Base-by-base conservation (phyloP, 768 basidiomycete genomes). In the Sarcodon sp. region DNA sequence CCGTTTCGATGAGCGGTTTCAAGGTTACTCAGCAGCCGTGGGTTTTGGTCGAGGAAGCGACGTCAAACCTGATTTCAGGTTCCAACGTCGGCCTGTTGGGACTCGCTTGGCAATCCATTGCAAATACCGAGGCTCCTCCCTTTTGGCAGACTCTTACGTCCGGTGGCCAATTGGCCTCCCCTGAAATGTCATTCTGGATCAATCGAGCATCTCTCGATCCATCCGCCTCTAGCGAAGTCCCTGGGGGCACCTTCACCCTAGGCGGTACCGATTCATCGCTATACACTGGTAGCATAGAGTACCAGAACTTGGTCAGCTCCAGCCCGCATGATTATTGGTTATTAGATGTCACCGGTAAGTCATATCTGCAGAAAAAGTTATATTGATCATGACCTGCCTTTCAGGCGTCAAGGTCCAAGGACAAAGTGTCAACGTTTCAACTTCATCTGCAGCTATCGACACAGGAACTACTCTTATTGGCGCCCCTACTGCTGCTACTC, bases 401-500 rank as follows among this genome's bases (percentile, higher is more conserved):
- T 1, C 10, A 87, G 85, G 57, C 21, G 49, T 88, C 4, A 81
- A 75, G 1, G 75, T 87, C 4, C 71, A 81, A 52, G 79, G 80
- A 2, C 63, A 70, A 0, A 49, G 60, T 0, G 60, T 85, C 11
- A 44, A 59, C 0, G 57, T 83, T 10, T 62, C 68, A 1, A 47
- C 63, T 0, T 67, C 21, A 27, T 27, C 81, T 8, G 73, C 83
- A 12, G 92, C 91, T 7, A 96, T 98, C 50, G 94, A 98, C 59
- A 96, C 92, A 0, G 93, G 92, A 18, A 97, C 94, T 0, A 94
- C 92, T 2, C 75, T 98, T 49, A 86, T 99, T 50, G 93, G 87
- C 18, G 94, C 82, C 0, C 93, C 96, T 0, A 63, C 77, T 0
- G 60, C 53, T 0, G 73, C 78, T 38, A 79, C 87, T 7, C 50